Base-by-base conservation (phyloP, 2,329 filamentous ascomycete genomes). In the Ophioceras dolichostomum region DNA sequence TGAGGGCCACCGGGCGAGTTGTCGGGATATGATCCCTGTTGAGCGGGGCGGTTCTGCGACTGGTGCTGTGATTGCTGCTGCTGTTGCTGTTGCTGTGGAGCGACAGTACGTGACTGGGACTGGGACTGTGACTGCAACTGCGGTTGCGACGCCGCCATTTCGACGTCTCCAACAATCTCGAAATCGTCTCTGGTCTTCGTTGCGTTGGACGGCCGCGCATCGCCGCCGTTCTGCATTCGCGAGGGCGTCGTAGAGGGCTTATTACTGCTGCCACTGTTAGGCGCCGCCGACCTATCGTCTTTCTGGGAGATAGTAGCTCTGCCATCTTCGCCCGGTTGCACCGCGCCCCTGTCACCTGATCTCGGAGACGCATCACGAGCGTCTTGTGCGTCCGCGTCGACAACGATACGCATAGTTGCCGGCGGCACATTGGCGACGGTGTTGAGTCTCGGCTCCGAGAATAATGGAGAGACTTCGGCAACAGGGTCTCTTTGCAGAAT, bases 331-430 rank as follows among this genome's bases (percentile, higher is more conserved):
- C n/a, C 13, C 12, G 39, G 10, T 33, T 32, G 10, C 55, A 43
- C 20, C 51, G 51, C 6, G 50, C 49, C 50, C 47, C 28, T 28
- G 31, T 31, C 45, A 45, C 7, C 38, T 44, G n/a, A n/a, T n/a
- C n/a, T n/a, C n/a, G n/a, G n/a, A n/a, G n/a, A n/a, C n/a, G 18
- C 42, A 42, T 21, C 40, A 44, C 38, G 39, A 40, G 40, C 47
- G 34, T 70, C 66, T 32, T 61, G 52, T 21, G 61, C 59, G n/a
- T 69, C 66, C 3, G 64, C 55, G 29, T 76, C 69, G n/a, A n/a
- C n/a, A n/a, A 77, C 70, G 38, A 76, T 61, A 32, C 73, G 69
- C 66, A 77, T 68, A 5, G 68, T 66, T 8, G 68, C 61, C 4
- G 71, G 70, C 22, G 69, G 70, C n/a, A 69, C 64, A 37, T 68